Percentiles rank a stretch among this genome's conserved stretches.
These are phyloP conservation scores for Hanseniaspora hatyaiensis DNA, from an alignment of 805 yeast genomes.

Conservation along the genomic window DNA sequence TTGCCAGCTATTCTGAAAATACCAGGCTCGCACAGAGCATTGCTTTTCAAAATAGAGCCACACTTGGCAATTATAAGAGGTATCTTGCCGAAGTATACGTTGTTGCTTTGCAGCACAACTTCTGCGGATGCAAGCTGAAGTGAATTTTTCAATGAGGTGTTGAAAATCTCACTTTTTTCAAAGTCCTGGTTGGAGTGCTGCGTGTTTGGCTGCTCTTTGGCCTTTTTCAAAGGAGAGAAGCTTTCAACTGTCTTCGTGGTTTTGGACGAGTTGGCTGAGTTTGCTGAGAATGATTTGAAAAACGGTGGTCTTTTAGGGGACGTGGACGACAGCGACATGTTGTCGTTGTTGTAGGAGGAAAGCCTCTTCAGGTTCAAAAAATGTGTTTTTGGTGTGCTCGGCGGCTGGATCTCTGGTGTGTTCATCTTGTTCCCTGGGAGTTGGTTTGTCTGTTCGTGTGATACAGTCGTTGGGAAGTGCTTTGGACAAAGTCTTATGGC, in stretches of 20 bases:
- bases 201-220: not conserved
- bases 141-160: conserved; percentile 63
- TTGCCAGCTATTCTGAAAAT: conserved; percentile 90
- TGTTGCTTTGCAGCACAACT: conserved; percentile 49
- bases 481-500: too few species aligned
- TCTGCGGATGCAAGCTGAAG: conserved; percentile 55
- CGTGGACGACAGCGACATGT: not conserved
- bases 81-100: conserved; percentile 71
- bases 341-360: not conserved
- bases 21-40: conserved; percentile 74
- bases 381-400: not conserved
- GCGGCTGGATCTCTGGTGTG: too few species aligned
- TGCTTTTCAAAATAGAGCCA: conserved; percentile 70
- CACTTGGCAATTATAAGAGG: conserved; percentile 95
- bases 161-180: conserved; percentile 46
- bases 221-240: conserved; percentile 1
- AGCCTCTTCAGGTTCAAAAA: not conserved
- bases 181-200: conserved; percentile 12
- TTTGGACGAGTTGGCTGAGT: conserved; percentile 17
- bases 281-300: conserved; percentile 28
- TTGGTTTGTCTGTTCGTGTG: too few species aligned
- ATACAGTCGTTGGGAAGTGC: too few species aligned
- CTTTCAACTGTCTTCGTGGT: not conserved
- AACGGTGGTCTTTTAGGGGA: conserved; percentile 20
- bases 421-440: too few species aligned